Percentiles rank a stretch among this genome's conserved stretches.
phyloP scores from a whole-genome alignment of 345 rosid genomes.

The Ceriops decandra region DNA sequence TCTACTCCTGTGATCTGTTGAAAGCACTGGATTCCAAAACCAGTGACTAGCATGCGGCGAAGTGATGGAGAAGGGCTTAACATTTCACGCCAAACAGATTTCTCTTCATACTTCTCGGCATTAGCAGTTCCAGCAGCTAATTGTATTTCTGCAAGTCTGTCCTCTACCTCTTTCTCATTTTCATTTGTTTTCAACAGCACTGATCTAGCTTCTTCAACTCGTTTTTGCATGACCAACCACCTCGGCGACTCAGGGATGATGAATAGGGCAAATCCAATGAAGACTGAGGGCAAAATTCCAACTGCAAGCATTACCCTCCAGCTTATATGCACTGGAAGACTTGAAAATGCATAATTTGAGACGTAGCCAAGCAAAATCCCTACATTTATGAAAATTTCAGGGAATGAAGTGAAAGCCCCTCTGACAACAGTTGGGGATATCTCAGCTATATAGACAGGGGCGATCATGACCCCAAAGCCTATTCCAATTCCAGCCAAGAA shows the following conservation, averaged over 20 bases:
- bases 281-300: conserved; percentile 75
- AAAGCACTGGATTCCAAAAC: conserved; percentile 87
- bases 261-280: conserved; percentile 70
- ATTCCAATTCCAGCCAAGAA: conserved; percentile 76
- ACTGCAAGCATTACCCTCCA: conserved; percentile 95
- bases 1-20: conserved; percentile 80
- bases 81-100: conserved; percentile 72
- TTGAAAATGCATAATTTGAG: conserved; percentile 77
- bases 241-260: conserved; percentile 90
- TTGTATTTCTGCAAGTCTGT: conserved; percentile 71
- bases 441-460: conserved; percentile 86
- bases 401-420: conserved; percentile 82
- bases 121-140: conserved; percentile 52
- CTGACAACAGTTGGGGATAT: conserved; percentile 62
- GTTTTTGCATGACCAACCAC: conserved; percentile 79
- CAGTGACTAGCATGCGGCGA: conserved; percentile 59
- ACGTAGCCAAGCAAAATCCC: conserved; percentile 90
- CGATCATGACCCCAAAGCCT: conserved; percentile 88
- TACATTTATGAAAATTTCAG: conserved; percentile 73
- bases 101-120: conserved; percentile 45
- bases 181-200: conserved; percentile 76
- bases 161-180: conserved; percentile 63
- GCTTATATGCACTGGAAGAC: conserved; percentile 56
- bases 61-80: conserved; percentile 69
- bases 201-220: conserved; percentile 64